A percentile compares a stretch with the other conserved stretches of the same genome.
Evolutionary conservation across 495 filamentous ascomycete species (phyloP).

Genomic region (Trypethelium eluteriae): DNA sequence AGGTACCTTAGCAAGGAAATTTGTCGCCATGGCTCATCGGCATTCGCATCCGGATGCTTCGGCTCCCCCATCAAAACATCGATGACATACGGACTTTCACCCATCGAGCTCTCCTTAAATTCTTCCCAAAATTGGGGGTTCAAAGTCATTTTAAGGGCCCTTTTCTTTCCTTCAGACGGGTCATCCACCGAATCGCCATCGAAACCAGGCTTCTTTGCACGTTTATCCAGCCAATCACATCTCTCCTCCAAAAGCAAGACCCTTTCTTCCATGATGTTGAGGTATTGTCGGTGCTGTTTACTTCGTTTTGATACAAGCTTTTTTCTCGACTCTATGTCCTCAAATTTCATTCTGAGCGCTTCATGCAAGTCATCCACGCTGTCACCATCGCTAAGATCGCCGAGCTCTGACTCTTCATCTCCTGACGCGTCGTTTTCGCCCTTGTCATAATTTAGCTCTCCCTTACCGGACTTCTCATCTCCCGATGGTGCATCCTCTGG

Average conservation of each 20-base stretch:
- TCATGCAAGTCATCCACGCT: background rate
- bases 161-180: background rate
- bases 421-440: background rate
- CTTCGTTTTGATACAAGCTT: background rate
- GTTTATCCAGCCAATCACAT: background rate
- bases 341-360: background rate
- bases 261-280: background rate
- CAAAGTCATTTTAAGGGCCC: background rate
- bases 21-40: background rate
- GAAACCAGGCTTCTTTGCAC: background rate
- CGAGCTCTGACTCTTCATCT: background rate
- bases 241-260: background rate
- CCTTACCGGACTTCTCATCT: background rate
- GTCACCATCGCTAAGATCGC: background rate
- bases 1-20: background rate
- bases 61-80: constrained; percentile 10
- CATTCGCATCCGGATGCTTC: background rate
- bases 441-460: background rate
- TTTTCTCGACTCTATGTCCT: background rate
- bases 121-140: constrained; percentile 9
- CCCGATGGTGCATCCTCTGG: background rate
- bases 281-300: background rate
- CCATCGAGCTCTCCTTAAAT: background rate
- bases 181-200: background rate
- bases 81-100: background rate